A percentile compares a stretch with the other conserved stretches of the same genome.
Evolutionary conservation across 371 early-diverging fungal species (phyloP).

Genomic region (Parasitella parasitica): DNA sequence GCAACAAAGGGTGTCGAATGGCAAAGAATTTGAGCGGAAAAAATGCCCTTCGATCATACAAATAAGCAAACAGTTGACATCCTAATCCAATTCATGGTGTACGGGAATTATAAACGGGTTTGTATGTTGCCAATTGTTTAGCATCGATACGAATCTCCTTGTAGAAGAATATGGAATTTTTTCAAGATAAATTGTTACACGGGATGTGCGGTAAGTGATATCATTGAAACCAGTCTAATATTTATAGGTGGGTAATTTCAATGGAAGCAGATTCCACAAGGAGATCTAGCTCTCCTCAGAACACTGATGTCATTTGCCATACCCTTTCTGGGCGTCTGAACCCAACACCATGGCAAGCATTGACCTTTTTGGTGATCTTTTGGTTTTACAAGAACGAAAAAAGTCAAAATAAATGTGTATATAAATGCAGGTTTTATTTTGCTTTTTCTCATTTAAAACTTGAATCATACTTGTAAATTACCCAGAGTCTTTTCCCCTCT

Average conservation of each 20-base stretch:
- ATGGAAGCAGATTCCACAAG: background rate
- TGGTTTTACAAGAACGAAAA: background rate
- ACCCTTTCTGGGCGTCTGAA: background rate
- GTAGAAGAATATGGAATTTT: background rate
- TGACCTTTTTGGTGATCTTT: conserved; percentile 4
- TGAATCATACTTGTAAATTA: too few relatives aligned
- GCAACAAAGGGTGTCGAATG: background rate
- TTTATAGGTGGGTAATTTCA: too few relatives aligned
- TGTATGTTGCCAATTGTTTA: too few relatives aligned
- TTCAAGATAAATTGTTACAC: background rate
- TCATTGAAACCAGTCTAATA: background rate
- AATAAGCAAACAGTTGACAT: background rate
- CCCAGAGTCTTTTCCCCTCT: too few relatives aligned
- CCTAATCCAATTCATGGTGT: background rate
- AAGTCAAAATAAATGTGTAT: background rate
- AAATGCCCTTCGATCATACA: background rate
- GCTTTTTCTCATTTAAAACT: background rate
- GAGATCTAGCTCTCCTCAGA: background rate
- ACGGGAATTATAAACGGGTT: background rate
- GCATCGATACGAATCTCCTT: too few relatives aligned
- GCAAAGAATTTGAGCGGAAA: background rate
- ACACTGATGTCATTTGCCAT: background rate
- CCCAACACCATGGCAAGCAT: background rate
- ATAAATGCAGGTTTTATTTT: background rate
- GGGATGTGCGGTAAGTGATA: background rate